Evolutionary conservation across 1,284 basidiomycete species (phyloP).

Genomic region (Inonotus obliquus): DNA sequence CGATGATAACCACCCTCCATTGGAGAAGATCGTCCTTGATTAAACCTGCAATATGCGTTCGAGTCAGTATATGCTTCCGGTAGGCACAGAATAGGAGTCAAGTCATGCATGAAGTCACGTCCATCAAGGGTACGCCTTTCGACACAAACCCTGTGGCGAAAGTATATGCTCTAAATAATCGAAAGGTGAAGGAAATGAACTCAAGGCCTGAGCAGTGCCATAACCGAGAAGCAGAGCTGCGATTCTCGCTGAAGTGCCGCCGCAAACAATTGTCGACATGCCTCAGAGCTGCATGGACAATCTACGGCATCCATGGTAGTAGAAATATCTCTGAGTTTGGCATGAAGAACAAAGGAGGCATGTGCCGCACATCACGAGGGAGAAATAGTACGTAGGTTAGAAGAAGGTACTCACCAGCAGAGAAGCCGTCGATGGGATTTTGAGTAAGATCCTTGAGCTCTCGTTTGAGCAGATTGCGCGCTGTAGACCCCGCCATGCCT

Average conservation of each 20-base stretch:
- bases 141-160: neutral
- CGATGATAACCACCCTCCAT: slow-evolving; percentile 92
- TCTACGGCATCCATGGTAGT: no score
- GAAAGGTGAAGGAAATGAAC: neutral
- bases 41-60: slow-evolving; percentile 55
- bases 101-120: neutral
- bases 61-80: neutral
- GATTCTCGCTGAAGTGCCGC: no score
- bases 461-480: slow-evolving; percentile 62
- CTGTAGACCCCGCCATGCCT: slow-evolving; percentile 46
- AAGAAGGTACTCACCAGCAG: slow-evolving; percentile 59
- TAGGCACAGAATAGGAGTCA: neutral
- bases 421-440: slow-evolving; percentile 89
- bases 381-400: slow-evolving; percentile 2
- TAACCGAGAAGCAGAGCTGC: neutral
- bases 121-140: neutral
- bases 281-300: no score
- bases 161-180: neutral
- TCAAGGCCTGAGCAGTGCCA: neutral
- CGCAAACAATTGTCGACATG: no score
- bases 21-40: slow-evolving; percentile 93
- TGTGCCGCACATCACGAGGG: neutral
- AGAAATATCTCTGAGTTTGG: no score
- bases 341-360: neutral
- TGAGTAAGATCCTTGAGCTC: slow-evolving; percentile 87